Evolutionary conservation across 179 eudicot genomes (phyloP), one percentile per base, ranked within the genome.

Genomic region (Beta lomatogona): DNA sequence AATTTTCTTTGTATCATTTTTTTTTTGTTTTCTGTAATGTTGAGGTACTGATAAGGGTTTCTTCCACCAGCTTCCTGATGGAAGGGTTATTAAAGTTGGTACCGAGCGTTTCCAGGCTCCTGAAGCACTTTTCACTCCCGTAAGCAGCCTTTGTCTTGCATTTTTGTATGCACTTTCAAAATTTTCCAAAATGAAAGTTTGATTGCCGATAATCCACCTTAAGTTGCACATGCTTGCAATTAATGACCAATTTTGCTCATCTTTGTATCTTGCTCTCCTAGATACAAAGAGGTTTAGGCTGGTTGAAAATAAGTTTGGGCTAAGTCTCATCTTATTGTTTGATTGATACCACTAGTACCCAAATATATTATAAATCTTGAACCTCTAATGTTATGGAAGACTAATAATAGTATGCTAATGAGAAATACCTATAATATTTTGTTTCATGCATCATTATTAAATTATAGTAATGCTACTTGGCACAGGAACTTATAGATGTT

Each of bases 81-180:
- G 99, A 86, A 92, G 99, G 85, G 90, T 91, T 78, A 89, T 95
- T 78, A 95, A 95, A 90, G 99, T 95, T 84, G 99, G 98, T 75
- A 95, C 98, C 10, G 99, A 95, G 78, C 80, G 99, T 75, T 95
- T 95, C 86, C 99, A 95, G 88, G 99, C 99, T 81, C 98, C 99
- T 77, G 99, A 95, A 88, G 99, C 98, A 72, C 97, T 95, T 41
- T 95, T 95, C 86, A 91, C 98, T 81, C 99, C 99, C 10, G 99
- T 95, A 85, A 92, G 97, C 80, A 70, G 55, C 22, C 14, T 73
- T 83, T 14, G 16, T n/a, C 50, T 85, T 36, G n/a, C 58, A 22
- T 16, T 55, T 55, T 2, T 45, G 54, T 69, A 73, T 78, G 22
- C 57, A 71, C 50, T 72, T 79, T 11, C 61, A 44, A 25, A 28